A percentile compares a stretch with the other conserved stretches of the same genome.
These are phyloP conservation scores for Orbilia blumenaviensis DNA, from an alignment of 2,329 filamentous ascomycete species.

Conservation along the genomic window DNA sequence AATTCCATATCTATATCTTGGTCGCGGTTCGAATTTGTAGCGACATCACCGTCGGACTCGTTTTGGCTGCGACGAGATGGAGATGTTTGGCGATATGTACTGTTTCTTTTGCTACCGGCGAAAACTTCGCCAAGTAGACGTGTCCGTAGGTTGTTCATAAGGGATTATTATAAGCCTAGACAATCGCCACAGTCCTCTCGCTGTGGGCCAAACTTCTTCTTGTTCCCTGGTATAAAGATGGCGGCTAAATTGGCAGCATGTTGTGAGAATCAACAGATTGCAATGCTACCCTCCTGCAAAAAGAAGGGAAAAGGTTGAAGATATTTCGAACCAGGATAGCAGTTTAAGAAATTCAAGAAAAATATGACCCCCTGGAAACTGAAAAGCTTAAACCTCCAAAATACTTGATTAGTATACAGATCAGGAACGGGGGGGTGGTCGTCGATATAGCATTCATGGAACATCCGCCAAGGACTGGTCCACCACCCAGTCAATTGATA, in stretches of 20 bases:
- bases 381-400: constrained; percentile 4
- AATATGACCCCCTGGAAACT: not conserved
- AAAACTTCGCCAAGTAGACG: constrained; percentile 24
- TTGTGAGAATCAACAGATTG: not conserved
- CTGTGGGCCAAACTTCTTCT: not conserved
- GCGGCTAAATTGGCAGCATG: constrained; percentile 1
- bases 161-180: not conserved
- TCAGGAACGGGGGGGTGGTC: not conserved
- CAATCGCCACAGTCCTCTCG: too few relatives aligned
- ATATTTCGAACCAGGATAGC: not conserved
- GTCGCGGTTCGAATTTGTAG: not conserved
- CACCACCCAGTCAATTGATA: not conserved
- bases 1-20: not conserved
- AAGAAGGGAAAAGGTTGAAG: not conserved
- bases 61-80: not conserved
- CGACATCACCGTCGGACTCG: not conserved
- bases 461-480: not conserved
- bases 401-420: constrained; percentile 11
- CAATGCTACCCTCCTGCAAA: not conserved
- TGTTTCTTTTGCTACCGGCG: not conserved
- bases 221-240: not conserved
- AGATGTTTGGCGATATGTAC: constrained; percentile 11
- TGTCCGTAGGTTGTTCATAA: constrained; percentile 28
- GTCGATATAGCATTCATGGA: not conserved
- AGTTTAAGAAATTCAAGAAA: not conserved